Base-by-base conservation (phyloP, 2,329 filamentous ascomycete genomes). In the Aspergillus pseudonomiae region DNA sequence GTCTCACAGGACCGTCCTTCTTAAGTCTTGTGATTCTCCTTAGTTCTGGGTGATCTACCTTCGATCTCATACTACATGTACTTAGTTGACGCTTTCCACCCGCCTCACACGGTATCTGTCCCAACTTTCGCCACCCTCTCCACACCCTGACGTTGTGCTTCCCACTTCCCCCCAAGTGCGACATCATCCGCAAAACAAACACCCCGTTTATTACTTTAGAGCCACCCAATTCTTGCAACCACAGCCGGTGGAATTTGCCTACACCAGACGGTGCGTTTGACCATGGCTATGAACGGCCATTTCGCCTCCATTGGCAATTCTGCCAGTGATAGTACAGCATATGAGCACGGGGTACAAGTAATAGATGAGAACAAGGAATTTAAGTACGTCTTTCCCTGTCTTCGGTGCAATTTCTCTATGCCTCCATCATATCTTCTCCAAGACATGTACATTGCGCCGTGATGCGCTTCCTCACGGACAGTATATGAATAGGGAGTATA, bases 301-400 rank as follows among this genome's bases (percentile, higher is more conserved):
- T 80, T 82, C 71, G 79, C 80, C 61, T 74, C 78, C 54, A 71
- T 77, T 61, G 79, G 78, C 61, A 77, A 76, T 65, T 73, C 75
- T 56, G 71, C 75, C 62, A 74, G 72, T 57, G 73, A 79, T 58
- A 73, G 73, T 63, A 72, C 72, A 36, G 74, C 74, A 43, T 98
- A 94, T 79, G 91, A 93, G 75, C 91, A 97, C 86, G 95, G 95
- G 75, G 92, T 98, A 75, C 95, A 99, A 81, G 93, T 99, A 72
- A 92, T 99, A 75, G 93, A 97, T 77, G 94, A 94, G 81, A 90
- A 96, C 76, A 98, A 98, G 83, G 86, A 92, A 73, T 99, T 97
- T 88, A 98, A 97, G 93, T 96, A 86, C 68, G 90, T 57, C 43
- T 53, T 24, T 65, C 21, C 34, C 30, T 21, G 12, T 41, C 14